Evolutionary conservation across 192 early-diverging fungal species (phyloP).

Genomic region (Entomortierella lignicola): DNA sequence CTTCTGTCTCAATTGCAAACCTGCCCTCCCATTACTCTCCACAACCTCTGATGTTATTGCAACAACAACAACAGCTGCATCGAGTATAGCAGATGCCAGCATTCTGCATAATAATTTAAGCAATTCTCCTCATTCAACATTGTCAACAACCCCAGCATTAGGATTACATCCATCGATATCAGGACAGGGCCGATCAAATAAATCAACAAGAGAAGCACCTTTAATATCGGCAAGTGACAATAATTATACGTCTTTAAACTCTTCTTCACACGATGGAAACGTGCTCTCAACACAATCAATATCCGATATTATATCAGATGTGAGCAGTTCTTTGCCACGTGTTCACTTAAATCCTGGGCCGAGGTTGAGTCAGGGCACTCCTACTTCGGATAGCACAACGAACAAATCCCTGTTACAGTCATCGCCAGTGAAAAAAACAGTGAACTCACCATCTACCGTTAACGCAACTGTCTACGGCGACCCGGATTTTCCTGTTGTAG

Average conservation of each 20-base stretch:
- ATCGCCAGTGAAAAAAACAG: too few species aligned
- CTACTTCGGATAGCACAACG: too few species aligned
- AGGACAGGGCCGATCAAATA: background rate
- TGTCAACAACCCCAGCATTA: background rate
- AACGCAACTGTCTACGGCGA: conserved; percentile 1
- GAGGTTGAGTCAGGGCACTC: background rate
- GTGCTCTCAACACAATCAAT: background rate
- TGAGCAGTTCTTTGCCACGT: background rate
- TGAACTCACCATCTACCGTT: too few species aligned
- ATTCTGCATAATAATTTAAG: too few species aligned
- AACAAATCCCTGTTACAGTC: too few species aligned
- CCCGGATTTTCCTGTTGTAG: conserved; percentile 5
- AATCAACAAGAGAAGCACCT: background rate
- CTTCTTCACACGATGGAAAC: background rate
- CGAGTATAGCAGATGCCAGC: background rate
- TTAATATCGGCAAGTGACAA: background rate
- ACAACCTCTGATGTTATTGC: background rate
- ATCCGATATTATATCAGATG: background rate
- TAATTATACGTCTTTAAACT: conserved; percentile 8
- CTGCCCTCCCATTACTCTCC: background rate
- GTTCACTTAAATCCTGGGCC: background rate
- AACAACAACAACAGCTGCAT: background rate
- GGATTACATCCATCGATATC: background rate
- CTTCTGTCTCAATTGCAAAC: conserved; percentile 10
- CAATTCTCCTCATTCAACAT: background rate